These are phyloP conservation scores for Posidonia oceanica DNA, from an alignment of 116 monocot species.

Conservation along the genomic window DNA sequence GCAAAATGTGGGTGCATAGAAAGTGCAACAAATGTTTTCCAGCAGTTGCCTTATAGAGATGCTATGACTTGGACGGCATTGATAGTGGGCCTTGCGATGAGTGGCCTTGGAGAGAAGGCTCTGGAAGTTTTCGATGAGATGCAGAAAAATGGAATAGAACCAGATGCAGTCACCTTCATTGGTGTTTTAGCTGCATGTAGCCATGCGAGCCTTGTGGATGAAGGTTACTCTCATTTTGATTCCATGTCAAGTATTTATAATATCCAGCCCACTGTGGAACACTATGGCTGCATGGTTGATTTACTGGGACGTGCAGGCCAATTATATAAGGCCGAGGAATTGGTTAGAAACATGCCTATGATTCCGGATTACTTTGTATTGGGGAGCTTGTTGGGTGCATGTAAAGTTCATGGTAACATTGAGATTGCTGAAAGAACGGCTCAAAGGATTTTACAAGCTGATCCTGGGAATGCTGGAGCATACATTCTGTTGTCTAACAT, in stretches of 20 bases:
- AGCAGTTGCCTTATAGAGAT: slow-evolving; percentile 19
- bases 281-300: slow-evolving; percentile 31
- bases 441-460: slow-evolving; percentile 6
- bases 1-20: slow-evolving; percentile 21
- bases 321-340: slow-evolving; percentile 6
- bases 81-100: slow-evolving; percentile 1
- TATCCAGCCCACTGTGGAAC: slow-evolving; percentile 11
- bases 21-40: slow-evolving; percentile 14
- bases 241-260: background rate
- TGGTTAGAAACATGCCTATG: slow-evolving; percentile 7
- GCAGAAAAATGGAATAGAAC: slow-evolving; percentile 7
- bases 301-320: slow-evolving; percentile 14
- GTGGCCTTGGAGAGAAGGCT: slow-evolving; percentile 2
- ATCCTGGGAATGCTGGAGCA: background rate
- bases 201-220: slow-evolving; percentile 6
- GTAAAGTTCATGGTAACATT: background rate
- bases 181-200: slow-evolving; percentile 6
- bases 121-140: slow-evolving; percentile 20
- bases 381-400: background rate
- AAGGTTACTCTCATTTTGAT: slow-evolving; percentile 2
- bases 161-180: slow-evolving; percentile 4
- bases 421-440: background rate
- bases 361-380: slow-evolving; percentile 5
- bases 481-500: slow-evolving; percentile 3
- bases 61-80: slow-evolving; percentile 31